These are phyloP conservation scores for Eucalyptus marginata DNA, from an alignment of 345 rosid genomes.

Conservation along the genomic window DNA sequence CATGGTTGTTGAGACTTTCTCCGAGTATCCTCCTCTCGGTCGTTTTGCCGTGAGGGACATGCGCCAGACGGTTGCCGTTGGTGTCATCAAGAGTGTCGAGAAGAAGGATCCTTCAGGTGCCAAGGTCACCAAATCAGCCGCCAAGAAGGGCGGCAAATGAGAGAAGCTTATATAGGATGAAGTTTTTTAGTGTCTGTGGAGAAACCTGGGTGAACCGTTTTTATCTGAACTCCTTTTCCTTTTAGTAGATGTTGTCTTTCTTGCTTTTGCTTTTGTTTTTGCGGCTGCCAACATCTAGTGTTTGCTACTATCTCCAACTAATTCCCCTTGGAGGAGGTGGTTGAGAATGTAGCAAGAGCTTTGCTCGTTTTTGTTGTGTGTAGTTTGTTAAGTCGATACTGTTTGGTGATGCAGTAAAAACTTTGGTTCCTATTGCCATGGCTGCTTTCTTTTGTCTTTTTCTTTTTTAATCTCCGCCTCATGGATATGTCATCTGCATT, in stretches of 20 bases:
- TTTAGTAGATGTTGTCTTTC: not conserved
- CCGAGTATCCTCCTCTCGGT: constrained; percentile 18
- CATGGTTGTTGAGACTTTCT: constrained; percentile 18
- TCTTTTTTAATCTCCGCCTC: not conserved
- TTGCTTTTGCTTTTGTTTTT: not conserved
- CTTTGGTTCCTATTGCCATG: not conserved
- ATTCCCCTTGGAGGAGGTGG: not conserved
- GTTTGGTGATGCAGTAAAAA: not conserved
- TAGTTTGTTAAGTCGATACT: not conserved
- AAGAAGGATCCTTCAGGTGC: constrained; percentile 19
- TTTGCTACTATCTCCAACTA: not conserved
- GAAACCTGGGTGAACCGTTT: not conserved
- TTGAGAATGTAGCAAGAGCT: not conserved
- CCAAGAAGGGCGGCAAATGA: not conserved
- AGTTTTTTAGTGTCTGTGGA: not conserved
- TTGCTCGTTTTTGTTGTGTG: not conserved
- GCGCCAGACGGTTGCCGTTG: constrained; percentile 22
- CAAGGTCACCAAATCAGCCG: constrained; percentile 18
- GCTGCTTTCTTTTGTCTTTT: not conserved
- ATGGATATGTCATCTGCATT: not conserved
- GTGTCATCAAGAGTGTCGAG: constrained; percentile 22
- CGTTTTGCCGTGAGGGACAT: constrained; percentile 25
- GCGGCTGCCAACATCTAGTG: not conserved
- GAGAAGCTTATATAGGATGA: not conserved
- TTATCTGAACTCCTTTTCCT: not conserved